phyloP scores from a whole-genome alignment of 1,284 basidiomycete genomes.

The Ustilago loliicola region DNA sequence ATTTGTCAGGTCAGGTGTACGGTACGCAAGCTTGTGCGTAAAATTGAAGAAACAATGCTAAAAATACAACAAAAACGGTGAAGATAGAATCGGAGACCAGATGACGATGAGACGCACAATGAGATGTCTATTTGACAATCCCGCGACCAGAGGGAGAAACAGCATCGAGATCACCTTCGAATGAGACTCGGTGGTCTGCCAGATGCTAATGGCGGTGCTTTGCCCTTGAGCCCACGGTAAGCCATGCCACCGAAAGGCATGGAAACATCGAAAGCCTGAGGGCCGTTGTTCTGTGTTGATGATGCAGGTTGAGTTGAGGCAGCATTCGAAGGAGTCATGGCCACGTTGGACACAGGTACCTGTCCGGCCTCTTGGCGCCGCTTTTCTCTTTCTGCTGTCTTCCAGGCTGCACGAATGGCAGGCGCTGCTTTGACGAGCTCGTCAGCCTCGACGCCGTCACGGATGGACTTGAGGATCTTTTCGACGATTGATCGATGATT shows the following conservation, averaged over 20 bases:
- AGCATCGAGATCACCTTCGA: constrained; percentile 20
- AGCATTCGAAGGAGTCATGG: not conserved
- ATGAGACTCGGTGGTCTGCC: constrained; percentile 35
- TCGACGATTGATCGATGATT: constrained; percentile 66
- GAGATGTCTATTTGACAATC: not conserved
- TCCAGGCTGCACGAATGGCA: constrained; percentile 62
- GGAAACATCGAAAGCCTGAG: constrained; percentile 21
- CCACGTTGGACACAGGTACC: constrained; percentile 12
- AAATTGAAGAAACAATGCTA: constrained; percentile 14
- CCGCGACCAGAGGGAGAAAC: too few relatives aligned
- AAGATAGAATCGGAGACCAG: not conserved
- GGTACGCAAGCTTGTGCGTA: not conserved
- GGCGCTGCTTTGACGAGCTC: constrained; percentile 56
- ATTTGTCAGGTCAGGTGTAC: too few relatives aligned
- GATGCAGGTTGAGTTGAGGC: constrained; percentile 1
- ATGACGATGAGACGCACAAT: not conserved
- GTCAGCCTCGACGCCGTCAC: constrained; percentile 65
- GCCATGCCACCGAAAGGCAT: constrained; percentile 47
- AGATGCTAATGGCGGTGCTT: constrained; percentile 38
- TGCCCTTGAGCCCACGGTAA: constrained; percentile 46
- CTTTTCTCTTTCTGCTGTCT: constrained; percentile 51
- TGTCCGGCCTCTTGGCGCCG: constrained; percentile 33
- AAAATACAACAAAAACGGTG: constrained; percentile 36
- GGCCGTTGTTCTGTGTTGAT: not conserved
- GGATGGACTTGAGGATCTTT: constrained; percentile 64